Percentiles rank a stretch among this genome's conserved stretches.
These are phyloP conservation scores for Galerina marginata DNA, from an alignment of 768 basidiomycete genomes.

Conservation along the genomic window DNA sequence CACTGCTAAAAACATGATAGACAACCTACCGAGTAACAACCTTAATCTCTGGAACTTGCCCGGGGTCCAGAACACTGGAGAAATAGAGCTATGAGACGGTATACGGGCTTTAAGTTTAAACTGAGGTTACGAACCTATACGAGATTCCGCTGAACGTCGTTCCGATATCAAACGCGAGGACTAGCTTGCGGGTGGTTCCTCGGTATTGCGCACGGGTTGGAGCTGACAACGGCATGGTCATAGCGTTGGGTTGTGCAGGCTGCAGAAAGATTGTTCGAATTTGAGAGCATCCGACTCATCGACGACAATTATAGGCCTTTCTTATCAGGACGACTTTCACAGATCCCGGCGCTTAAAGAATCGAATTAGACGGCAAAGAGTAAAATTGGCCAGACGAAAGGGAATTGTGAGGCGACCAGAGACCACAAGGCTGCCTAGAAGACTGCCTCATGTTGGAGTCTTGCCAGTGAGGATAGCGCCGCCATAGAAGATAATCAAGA, in stretches of 20 bases:
- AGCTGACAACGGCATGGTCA: neutral
- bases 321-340: too few relatives aligned
- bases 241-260: neutral
- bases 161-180: conserved; percentile 49
- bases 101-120: neutral
- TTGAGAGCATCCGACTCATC: neutral
- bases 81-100: too few relatives aligned
- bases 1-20: neutral
- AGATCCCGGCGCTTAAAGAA: too few relatives aligned
- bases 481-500: too few relatives aligned
- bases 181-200: conserved; percentile 42
- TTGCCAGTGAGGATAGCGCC: too few relatives aligned
- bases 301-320: too few relatives aligned
- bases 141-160: conserved; percentile 49
- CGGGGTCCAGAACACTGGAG: conserved; percentile 46
- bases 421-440: too few relatives aligned
- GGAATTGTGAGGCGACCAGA: too few relatives aligned
- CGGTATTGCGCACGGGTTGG: conserved; percentile 39
- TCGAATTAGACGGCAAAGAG: too few relatives aligned
- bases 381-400: too few relatives aligned
- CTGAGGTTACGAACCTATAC: conserved; percentile 25
- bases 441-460: too few relatives aligned
- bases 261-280: neutral
- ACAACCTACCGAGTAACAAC: conserved; percentile 44
- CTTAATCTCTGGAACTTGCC: conserved; percentile 42